Conservation (phyloP, 2,329 filamentous ascomycete genomes). For the Samsoniella hepiali region DNA sequence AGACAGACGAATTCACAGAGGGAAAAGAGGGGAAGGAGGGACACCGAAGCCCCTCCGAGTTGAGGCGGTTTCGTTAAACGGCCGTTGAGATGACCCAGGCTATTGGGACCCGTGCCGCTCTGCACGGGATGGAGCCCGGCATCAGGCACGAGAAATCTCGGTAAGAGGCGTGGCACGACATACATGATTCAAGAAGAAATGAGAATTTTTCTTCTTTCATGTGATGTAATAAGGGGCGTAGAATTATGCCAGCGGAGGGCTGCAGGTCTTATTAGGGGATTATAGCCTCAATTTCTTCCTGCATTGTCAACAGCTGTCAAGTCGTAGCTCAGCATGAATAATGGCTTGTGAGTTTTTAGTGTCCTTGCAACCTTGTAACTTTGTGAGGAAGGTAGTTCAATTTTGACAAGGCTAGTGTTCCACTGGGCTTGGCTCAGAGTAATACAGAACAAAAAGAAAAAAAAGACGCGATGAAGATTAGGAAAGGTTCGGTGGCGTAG, state of each 20-base stretch:
- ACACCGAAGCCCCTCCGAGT: background rate
- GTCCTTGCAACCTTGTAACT: too few species aligned
- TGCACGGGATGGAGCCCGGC: background rate
- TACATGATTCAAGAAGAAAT: slow-evolving; percentile 1
- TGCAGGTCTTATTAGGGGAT: too few species aligned
- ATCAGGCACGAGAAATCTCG: background rate
- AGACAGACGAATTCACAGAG: background rate
- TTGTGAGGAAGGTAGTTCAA: too few species aligned
- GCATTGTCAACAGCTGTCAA: background rate
- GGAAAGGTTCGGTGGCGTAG: too few species aligned
- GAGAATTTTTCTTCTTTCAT: background rate
- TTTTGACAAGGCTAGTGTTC: too few species aligned
- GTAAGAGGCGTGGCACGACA: background rate
- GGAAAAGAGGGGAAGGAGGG: background rate
- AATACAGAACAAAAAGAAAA: too few species aligned
- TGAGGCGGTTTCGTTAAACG: background rate
- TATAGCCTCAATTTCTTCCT: too few species aligned
- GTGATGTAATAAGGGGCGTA: background rate
- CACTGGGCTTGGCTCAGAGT: too few species aligned
- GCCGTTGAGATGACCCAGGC: slow-evolving; percentile 13
- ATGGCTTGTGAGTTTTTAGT: too few species aligned
- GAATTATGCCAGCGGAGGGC: background rate
- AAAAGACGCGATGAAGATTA: too few species aligned
- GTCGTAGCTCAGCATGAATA: background rate
- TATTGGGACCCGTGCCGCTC: slow-evolving; percentile 5